Base-by-base conservation (phyloP, 1,139 yeast species). In the Eremothecium gossypii region DNA sequence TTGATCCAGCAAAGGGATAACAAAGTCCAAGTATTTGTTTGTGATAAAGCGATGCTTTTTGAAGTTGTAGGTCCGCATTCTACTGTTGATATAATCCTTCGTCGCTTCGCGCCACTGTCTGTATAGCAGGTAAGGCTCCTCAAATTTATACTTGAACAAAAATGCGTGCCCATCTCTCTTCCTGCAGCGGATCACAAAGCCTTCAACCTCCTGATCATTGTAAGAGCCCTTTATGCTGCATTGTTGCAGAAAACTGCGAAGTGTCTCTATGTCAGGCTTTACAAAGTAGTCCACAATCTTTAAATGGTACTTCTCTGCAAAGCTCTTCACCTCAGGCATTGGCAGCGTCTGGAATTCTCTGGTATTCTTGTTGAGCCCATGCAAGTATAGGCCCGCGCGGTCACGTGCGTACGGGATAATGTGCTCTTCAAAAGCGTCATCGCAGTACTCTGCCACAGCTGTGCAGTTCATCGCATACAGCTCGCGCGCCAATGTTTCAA, bases 351-450 rank as follows among this genome's bases (percentile, higher is more conserved):
- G 54, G 57, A 93, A 91, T 7, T 66, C 57, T 0, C 78, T 71
- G 2, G 72, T 68, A 57, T 93, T 93, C 45, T 64, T 59, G 59
- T 91, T 93, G 37, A 93, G 64, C 0, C 98, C 98, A 57, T 91
- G 98, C 14, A 93, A 61, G 52, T 91, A 93, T 10, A 93, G 68
- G 0, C 98, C 99, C 0, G 95, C 77, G 9, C 47, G 46, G 11
- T 67, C 67, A 1, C 79, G 78, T 1, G 72, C 61, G 54, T 93
- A 93, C 41, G 81, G 82, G 42, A 93, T 67, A 9, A 93, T 86
- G 60, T 93, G 99, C 61, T 93, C 98, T 59, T 93, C 98, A 62
- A 93, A 93, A 0, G 66, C 66, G 55, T 93, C 98, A 58, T 93
- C 96, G 62, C 99, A 93, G 38, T 78, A 72, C 61, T 91, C 98